Evolutionary conservation across 768 basidiomycete genomes (phyloP), one percentile per base, ranked within the genome.

Genomic region (Suillus subluteus): DNA sequence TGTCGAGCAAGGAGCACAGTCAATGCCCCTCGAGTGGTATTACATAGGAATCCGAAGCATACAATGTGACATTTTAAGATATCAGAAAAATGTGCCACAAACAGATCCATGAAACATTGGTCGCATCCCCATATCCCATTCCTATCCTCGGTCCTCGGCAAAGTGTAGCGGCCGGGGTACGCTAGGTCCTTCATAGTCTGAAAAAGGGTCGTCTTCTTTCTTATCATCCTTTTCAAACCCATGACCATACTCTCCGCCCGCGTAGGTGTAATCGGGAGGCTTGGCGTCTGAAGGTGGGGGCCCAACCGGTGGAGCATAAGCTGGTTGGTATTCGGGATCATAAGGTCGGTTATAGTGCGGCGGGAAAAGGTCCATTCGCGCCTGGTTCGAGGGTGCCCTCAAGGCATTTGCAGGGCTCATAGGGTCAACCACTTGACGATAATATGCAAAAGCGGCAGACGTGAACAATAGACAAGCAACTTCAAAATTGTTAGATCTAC

Each of bases 401-500:
- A 78, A 72, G 50, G 82, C 70, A 73, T 90, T 89, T 62, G 78
- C 83, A 46, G 82, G 76, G 68, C 86, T 86, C 4, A 84, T 75
- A 1, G 94, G 93, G 75, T 94, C 90, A 41, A 88, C 83, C 2
- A 88, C 73, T 77, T 96, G 94, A 30, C 89, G 88, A 73, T 91
- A 88, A 80, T 89, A 96, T 16, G 84, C 82, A 74, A 90, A 91
- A 3, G 88, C 86, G 70, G 92, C 71, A 58, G 83, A 68, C n/a
- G 86, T 83, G 82, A 94, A 92, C 66, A 94, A 74, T 44, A 81
- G 69, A 54, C 84, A 82, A 58, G 91, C 71, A 58, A 87, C 89
- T 91, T 70, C 2, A 26, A 66, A 16, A 23, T 38, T 7, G 30
- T 65, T 1, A 65, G 4, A 6, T 26, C 68, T 12, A 9, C n/a